Percentiles rank a stretch among this genome's conserved stretches.
Conservation (phyloP, 2,329 filamentous ascomycete genomes). For the Pestalotiopsis sp. region DNA sequence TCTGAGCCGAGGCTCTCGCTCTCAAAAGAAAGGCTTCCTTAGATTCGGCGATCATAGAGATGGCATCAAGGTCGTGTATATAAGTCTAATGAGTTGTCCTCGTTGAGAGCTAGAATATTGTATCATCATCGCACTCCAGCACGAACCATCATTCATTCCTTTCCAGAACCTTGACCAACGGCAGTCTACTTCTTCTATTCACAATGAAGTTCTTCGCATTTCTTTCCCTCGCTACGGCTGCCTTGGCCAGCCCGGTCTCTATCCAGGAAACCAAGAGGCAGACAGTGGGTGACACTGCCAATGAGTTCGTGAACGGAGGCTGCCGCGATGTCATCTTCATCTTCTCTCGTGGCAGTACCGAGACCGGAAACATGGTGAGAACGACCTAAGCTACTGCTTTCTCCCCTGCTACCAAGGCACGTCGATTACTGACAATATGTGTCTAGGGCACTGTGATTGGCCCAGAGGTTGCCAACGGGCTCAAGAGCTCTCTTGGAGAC, state of each 20-base stretch:
- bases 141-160: not conserved
- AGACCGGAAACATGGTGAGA: slow-evolving; percentile 13
- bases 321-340: slow-evolving; percentile 40
- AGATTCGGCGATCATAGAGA: not conserved
- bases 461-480: slow-evolving; percentile 20
- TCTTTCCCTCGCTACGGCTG: not conserved
- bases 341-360: slow-evolving; percentile 8
- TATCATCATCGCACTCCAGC: not conserved
- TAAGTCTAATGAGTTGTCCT: not conserved
- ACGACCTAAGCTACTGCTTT: not conserved
- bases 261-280: not conserved
- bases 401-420: not conserved
- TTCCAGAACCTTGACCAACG: not conserved
- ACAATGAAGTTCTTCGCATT: slow-evolving; percentile 4
- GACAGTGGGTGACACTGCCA: slow-evolving; percentile 19
- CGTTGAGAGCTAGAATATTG: not conserved
- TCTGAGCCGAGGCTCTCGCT: not conserved
- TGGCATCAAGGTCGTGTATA: not conserved
- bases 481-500: slow-evolving; percentile 21
- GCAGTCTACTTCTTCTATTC: not conserved
- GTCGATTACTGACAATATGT: not conserved
- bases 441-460: slow-evolving; percentile 16
- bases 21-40: not conserved
- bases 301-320: slow-evolving; percentile 37
- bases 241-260: slow-evolving; percentile 7